Conservation (phyloP, 371 early-diverging fungal genomes). For the Mortierella sp. region DNA sequence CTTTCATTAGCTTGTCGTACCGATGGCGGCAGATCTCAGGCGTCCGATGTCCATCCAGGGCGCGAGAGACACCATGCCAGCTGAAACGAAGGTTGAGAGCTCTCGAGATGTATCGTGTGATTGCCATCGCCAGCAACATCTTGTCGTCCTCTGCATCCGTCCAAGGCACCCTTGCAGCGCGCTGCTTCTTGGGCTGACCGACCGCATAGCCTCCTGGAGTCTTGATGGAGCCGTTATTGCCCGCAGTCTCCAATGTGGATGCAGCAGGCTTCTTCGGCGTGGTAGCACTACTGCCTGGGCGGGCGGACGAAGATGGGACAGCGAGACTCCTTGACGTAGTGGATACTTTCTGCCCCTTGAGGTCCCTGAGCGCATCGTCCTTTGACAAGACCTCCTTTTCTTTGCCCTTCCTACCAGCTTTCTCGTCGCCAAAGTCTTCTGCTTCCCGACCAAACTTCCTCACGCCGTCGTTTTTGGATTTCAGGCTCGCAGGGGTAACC, state of each 20-base stretch:
- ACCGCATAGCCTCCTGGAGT: constrained; percentile 11
- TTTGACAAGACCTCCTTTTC: background rate
- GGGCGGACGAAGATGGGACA: background rate
- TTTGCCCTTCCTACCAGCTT: too few relatives aligned
- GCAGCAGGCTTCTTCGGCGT: background rate
- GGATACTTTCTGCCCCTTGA: background rate
- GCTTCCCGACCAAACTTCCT: background rate
- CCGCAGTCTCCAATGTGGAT: background rate
- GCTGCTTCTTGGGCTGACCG: constrained; percentile 20
- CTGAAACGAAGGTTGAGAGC: constrained; percentile 33
- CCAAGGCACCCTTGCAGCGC: constrained; percentile 30
- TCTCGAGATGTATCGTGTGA: constrained; percentile 29
- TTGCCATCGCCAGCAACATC: constrained; percentile 23
- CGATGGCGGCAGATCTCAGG: constrained; percentile 48
- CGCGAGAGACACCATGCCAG: constrained; percentile 28
- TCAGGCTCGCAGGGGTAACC: background rate
- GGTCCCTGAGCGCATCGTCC: background rate
- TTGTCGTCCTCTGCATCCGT: constrained; percentile 29
- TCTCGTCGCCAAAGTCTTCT: background rate
- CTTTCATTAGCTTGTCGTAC: constrained; percentile 27
- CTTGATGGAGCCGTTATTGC: background rate
- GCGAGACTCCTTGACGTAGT: background rate
- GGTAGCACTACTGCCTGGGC: background rate
- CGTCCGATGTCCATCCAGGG: constrained; percentile 15
- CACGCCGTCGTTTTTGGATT: background rate